Evolutionary conservation across 2,329 filamentous ascomycete species (phyloP).

Genomic region (Corynespora cassiicola): DNA sequence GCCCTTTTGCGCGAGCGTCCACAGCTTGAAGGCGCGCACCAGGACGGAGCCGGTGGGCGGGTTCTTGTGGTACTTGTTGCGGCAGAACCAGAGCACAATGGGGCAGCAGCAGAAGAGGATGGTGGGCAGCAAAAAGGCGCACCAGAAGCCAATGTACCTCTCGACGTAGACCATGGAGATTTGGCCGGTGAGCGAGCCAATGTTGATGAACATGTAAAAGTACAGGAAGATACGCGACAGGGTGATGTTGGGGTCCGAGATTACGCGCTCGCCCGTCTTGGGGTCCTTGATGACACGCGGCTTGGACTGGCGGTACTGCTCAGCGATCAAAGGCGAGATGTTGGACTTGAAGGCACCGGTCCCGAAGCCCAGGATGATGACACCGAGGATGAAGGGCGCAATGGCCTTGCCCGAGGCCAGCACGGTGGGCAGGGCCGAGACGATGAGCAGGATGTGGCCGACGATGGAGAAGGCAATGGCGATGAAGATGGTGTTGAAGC

Average conservation of each 20-base stretch:
- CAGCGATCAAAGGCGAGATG: conserved; percentile 70
- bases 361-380: conserved; percentile 54
- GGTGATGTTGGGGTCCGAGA: conserved; percentile 73
- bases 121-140: conserved; percentile 73
- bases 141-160: conserved; percentile 78
- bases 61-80: conserved; percentile 66
- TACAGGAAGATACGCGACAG: conserved; percentile 66
- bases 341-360: conserved; percentile 56
- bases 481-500: conserved; percentile 67
- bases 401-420: conserved; percentile 52
- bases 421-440: conserved; percentile 59
- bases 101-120: conserved; percentile 69
- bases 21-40: conserved; percentile 69
- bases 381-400: conserved; percentile 60
- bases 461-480: conserved; percentile 56
- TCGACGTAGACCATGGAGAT: conserved; percentile 76
- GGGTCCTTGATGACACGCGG: conserved; percentile 62
- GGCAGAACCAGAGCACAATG: conserved; percentile 64
- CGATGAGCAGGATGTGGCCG: conserved; percentile 62
- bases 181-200: conserved; percentile 68
- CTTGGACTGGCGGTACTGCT: conserved; percentile 69
- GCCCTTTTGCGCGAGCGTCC: conserved; percentile 67
- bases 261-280: conserved; percentile 69
- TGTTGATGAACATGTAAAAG: conserved; percentile 36
- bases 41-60: conserved; percentile 77